These are phyloP conservation scores for Ganoderma boninense DNA, from an alignment of 1,284 basidiomycete genomes.

Conservation along the genomic window DNA sequence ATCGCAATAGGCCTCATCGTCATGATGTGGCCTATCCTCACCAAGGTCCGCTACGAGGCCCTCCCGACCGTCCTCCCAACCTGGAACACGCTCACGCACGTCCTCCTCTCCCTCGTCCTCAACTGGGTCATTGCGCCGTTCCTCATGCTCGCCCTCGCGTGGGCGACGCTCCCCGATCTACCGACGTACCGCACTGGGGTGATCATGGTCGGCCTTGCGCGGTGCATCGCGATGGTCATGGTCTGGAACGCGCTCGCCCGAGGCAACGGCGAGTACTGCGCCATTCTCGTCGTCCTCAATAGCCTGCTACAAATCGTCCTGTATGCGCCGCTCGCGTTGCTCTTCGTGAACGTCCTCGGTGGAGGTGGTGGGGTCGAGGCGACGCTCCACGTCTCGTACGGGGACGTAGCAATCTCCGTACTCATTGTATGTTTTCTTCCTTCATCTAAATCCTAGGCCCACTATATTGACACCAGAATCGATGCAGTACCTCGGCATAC, in stretches of 20 bases:
- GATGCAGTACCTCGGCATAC: conserved; percentile 77
- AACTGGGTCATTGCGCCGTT: conserved; percentile 89
- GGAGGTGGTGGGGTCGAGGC: conserved; percentile 50
- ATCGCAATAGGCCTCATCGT: conserved; percentile 82
- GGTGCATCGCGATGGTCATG: conserved; percentile 84
- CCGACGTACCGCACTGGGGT: conserved; percentile 65
- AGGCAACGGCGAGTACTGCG: conserved; percentile 83
- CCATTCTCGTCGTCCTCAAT: conserved; percentile 72
- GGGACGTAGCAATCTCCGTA: conserved; percentile 77
- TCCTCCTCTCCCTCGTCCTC: conserved; percentile 74
- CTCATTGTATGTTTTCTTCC: conserved; percentile 60
- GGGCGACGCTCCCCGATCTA: conserved; percentile 86
- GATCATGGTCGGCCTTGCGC: conserved; percentile 65
- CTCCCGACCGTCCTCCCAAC: conserved; percentile 68
- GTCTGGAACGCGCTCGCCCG: conserved; percentile 86
- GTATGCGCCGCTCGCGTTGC: conserved; percentile 78
- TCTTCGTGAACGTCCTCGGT: conserved; percentile 79
- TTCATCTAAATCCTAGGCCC: background rate
- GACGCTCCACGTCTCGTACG: conserved; percentile 67
- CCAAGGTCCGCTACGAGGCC: conserved; percentile 83
- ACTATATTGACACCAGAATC: background rate
- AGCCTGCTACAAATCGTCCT: conserved; percentile 79
- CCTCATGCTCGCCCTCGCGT: conserved; percentile 86
- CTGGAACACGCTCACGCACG: conserved; percentile 72
- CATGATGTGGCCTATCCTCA: conserved; percentile 93